Conservation (phyloP, 768 basidiomycete genomes). For the Clavaria fumosa region DNA sequence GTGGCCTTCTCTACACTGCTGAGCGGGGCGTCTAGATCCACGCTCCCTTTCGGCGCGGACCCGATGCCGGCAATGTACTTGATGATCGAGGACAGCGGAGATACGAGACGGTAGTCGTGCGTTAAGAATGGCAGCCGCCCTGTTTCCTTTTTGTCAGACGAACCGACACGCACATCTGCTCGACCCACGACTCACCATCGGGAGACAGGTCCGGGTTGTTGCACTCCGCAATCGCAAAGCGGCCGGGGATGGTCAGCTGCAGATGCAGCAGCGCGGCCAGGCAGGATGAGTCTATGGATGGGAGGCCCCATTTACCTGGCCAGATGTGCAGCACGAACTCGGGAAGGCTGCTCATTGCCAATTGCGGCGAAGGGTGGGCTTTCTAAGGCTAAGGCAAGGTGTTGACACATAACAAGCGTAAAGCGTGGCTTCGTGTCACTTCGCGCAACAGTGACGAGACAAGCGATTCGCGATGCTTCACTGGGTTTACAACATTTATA, state of each 20-base stretch:
- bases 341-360: no score
- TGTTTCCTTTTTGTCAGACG: conserved; percentile 14
- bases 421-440: no score
- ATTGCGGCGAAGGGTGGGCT: no score
- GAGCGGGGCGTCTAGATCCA: conserved; percentile 35
- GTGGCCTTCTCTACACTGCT: conserved; percentile 33
- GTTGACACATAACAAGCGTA: no score
- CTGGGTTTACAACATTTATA: no score
- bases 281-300: conserved; percentile 53
- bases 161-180: conserved; percentile 4
- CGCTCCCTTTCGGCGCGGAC: conserved; percentile 18
- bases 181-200: conserved; percentile 34
- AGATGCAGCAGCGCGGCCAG: conserved; percentile 52
- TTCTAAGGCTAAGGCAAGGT: no score
- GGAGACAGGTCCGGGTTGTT: conserved; percentile 60
- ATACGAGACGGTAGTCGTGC: conserved; percentile 35
- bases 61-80: conserved; percentile 45
- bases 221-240: conserved; percentile 45
- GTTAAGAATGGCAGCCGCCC: conserved; percentile 61
- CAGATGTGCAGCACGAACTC: conserved; percentile 41
- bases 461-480: no score
- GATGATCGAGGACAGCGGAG: conserved; percentile 44
- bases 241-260: conserved; percentile 53
- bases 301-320: conserved; percentile 50
- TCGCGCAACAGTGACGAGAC: no score